Evolutionary conservation across 2,329 filamentous ascomycete genomes (phyloP).

Genomic region (Ophiognomonia clavigignenti-juglandacearum): DNA sequence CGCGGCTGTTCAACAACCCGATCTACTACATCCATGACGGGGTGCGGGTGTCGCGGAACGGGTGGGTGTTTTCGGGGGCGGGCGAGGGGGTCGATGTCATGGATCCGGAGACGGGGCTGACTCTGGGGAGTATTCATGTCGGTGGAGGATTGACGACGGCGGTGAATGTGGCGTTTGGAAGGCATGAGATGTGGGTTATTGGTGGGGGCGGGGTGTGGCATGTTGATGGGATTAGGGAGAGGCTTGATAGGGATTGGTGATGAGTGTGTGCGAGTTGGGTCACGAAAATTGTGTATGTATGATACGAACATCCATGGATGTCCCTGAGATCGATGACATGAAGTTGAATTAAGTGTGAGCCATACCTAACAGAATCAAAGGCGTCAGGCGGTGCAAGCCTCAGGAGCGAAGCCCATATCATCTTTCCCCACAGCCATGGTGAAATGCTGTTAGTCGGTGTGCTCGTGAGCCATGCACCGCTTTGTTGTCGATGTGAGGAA

Average conservation of each 20-base stretch:
- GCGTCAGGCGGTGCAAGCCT: no score
- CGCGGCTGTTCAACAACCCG: background rate
- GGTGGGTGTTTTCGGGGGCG: background rate
- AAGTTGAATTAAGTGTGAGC: no score
- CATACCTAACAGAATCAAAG: no score
- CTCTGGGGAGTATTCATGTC: background rate
- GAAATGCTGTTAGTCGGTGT: no score
- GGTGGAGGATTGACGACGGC: background rate
- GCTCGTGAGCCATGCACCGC: no score
- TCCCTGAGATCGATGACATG: no score
- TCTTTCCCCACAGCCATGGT: no score
- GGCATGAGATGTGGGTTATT: background rate
- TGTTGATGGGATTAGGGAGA: background rate
- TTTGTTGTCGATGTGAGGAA: no score
- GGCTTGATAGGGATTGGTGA: background rate
- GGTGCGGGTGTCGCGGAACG: background rate
- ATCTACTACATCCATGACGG: background rate
- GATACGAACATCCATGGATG: no score
- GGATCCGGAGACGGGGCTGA: background rate
- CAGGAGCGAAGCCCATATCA: no score
- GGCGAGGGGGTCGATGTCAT: background rate
- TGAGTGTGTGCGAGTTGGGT: background rate
- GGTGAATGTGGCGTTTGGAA: constrained; percentile 1
- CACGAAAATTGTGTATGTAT: no score
- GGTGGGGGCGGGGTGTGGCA: constrained; percentile 2